Evolutionary conservation across 495 filamentous ascomycete genomes (phyloP).

Genomic region (Tuber magnatum): DNA sequence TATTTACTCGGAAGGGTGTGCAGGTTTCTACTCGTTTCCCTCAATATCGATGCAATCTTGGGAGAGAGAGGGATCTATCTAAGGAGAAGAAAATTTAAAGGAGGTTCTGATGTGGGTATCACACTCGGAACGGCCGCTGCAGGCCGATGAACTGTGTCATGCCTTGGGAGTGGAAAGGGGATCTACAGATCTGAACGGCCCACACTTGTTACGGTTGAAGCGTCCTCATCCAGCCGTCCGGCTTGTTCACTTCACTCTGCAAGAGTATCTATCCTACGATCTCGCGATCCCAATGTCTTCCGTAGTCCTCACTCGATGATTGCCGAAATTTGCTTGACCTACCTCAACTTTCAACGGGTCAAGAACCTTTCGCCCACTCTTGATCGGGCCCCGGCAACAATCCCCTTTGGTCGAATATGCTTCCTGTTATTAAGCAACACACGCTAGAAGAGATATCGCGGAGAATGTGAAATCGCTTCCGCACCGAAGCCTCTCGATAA

Average conservation of each 20-base stretch:
- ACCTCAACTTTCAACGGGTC: conserved; percentile 3
- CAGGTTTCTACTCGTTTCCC: conserved; percentile 1
- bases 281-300: not conserved
- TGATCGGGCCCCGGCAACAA: not conserved
- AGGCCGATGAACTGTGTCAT: not conserved
- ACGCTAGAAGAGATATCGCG: not conserved
- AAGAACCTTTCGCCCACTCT: conserved; percentile 5
- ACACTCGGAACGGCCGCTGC: not conserved
- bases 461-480: not conserved
- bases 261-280: not conserved
- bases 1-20: not conserved
- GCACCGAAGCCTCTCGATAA: not conserved
- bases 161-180: not conserved
- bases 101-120: conserved; percentile 3
- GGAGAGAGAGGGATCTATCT: not conserved
- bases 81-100: not conserved
- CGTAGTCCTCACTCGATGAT: not conserved
- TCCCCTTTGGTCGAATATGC: not conserved
- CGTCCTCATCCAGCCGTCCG: conserved; percentile 1
- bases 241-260: not conserved
- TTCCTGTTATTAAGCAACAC: conserved; percentile 2
- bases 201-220: not conserved
- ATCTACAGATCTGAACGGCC: not conserved
- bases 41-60: not conserved
- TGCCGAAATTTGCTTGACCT: conserved; percentile 2